Conservation (phyloP, 148 eudicot species). For the Dysphania ambrosioides region DNA sequence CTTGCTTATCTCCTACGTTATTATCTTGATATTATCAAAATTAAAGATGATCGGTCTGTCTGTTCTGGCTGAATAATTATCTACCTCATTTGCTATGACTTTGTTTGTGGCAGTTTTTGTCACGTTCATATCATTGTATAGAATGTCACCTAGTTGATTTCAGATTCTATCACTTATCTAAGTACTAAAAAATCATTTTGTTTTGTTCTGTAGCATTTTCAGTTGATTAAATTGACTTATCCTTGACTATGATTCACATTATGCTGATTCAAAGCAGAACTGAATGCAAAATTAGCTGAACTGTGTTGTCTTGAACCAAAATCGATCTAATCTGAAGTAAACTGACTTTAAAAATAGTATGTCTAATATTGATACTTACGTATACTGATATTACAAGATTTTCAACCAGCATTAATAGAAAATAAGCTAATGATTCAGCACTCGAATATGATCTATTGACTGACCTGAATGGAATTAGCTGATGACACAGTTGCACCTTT, state of each 20-base stretch:
- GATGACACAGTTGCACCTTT: too few relatives aligned
- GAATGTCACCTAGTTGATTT: neutral
- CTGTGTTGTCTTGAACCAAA: neutral
- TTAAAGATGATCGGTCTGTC: neutral
- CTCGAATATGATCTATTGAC: too few relatives aligned
- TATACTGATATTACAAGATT: too few relatives aligned
- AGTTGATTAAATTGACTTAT: neutral
- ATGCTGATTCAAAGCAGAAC: neutral
- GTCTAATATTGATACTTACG: too few relatives aligned
- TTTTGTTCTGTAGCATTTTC: neutral
- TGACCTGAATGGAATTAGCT: too few relatives aligned
- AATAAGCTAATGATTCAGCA: too few relatives aligned
- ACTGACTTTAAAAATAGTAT: neutral
- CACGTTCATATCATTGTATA: neutral
- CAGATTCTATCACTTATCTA: neutral
- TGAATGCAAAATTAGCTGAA: neutral
- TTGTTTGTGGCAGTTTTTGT: neutral
- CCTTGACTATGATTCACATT: neutral
- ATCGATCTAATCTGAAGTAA: neutral
- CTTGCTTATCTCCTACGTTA: neutral
- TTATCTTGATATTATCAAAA: neutral
- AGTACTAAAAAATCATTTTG: neutral
- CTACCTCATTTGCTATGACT: neutral
- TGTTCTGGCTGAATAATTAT: neutral
- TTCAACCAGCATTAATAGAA: too few relatives aligned